phyloP scores from a whole-genome alignment of 2,329 filamentous ascomycete species.

The Fusarium luffae region DNA sequence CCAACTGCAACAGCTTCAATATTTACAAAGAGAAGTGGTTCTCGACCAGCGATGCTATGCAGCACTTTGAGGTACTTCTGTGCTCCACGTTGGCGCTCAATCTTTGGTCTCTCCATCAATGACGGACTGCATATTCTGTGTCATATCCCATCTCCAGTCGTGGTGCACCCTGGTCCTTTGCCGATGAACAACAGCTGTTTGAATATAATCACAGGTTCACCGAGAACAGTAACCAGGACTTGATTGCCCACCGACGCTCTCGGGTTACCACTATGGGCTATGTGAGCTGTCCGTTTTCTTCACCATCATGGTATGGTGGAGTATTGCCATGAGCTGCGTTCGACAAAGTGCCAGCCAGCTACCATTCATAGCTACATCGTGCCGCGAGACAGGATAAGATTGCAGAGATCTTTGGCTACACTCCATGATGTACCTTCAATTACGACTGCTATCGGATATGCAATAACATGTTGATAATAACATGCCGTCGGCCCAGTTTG shows the following conservation, averaged over 20 bases:
- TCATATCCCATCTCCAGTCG: not conserved
- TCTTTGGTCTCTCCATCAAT: slow-evolving; percentile 11
- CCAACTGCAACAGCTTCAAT: slow-evolving; percentile 5
- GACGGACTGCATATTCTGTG: not conserved
- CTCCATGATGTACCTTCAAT: slow-evolving; percentile 1
- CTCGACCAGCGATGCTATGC: not conserved
- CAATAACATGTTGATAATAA: slow-evolving; percentile 4
- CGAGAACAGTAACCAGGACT: slow-evolving; percentile 6
- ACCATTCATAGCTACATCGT: not conserved
- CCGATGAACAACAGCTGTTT: not conserved
- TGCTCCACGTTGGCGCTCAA: slow-evolving; percentile 9
- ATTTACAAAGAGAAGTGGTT: slow-evolving; percentile 9
- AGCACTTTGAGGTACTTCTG: slow-evolving; percentile 3
- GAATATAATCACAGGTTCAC: slow-evolving; percentile 8
- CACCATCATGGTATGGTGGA: not conserved
- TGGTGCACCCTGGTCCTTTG: not conserved
- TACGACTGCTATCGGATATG: not conserved
- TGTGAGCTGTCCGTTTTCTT: not conserved
- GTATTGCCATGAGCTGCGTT: not conserved
- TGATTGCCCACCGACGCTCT: slow-evolving; percentile 11
- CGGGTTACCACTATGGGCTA: slow-evolving; percentile 20
- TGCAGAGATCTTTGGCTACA: slow-evolving; percentile 1
- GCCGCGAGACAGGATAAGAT: slow-evolving; percentile 1
- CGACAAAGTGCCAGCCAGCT: not conserved
- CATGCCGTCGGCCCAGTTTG: slow-evolving; percentile 3